Percentiles rank a stretch among this genome's conserved stretches.
These are phyloP conservation scores for Monosiga brevicollis DNA, from an alignment of 78 protist genomes.

Conservation along the genomic window DNA sequence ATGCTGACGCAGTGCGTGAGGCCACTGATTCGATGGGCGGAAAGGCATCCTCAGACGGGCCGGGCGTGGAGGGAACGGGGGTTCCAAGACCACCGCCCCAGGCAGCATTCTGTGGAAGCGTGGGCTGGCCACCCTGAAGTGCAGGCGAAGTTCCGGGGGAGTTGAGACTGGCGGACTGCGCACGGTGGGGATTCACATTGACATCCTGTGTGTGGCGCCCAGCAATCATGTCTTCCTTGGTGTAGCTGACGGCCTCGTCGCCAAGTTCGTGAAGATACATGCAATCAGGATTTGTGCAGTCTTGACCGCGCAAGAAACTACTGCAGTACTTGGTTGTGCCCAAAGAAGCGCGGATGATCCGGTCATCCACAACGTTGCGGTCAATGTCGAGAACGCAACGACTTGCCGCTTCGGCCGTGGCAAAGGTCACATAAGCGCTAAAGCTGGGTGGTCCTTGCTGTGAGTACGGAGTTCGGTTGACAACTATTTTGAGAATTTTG, in stretches of 20 bases:
- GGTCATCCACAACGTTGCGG: neutral
- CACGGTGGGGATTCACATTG: neutral
- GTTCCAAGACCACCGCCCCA: no score
- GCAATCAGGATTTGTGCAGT: constrained; percentile 86
- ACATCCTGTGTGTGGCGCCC: neutral
- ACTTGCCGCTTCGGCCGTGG: no score
- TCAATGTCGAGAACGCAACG: no score
- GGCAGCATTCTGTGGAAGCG: no score
- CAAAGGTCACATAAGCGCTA: no score
- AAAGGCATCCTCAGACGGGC: no score
- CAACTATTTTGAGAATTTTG: constrained; percentile 69
- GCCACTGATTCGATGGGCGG: no score
- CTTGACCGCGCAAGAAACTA: constrained; percentile 55
- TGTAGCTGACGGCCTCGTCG: constrained; percentile 53
- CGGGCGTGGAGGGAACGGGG: no score
- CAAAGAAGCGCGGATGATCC: constrained; percentile 54
- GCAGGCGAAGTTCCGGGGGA: no score
- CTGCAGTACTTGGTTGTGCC: constrained; percentile 93
- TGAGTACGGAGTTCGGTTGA: constrained; percentile 52
- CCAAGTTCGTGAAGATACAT: constrained; percentile 89
- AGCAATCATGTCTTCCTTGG: constrained; percentile 73
- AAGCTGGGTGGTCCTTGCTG: no score
- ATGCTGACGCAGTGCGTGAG: no score
- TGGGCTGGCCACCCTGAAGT: no score
- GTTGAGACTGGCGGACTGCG: neutral